Evolutionary conservation across 345 rosid genomes (phyloP), one percentile per base, ranked within the genome.

Genomic region (Raphanus raphanistrum): DNA sequence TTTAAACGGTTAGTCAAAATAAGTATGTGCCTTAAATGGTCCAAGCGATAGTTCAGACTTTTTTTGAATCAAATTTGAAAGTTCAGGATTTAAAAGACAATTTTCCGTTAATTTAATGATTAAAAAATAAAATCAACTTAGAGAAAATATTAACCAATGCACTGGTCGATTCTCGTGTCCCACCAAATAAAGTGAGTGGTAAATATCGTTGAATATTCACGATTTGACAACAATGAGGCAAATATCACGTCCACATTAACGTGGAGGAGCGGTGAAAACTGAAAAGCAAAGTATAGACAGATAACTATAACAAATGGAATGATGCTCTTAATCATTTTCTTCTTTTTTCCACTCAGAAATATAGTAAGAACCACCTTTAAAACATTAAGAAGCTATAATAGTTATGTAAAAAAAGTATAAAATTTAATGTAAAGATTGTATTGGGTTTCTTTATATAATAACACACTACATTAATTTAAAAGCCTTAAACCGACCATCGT

Each of bases 151-250:
- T 7, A 2, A 66, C 48, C 50, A 25, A 48, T 31, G 70, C 48
- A 63, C 1, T 28, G 43, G 28, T 58, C 4, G 36, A 52, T 70
- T 76, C 74, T 70, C 66, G 76, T 63, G 80, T 28, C 76, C 66
- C 76, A 77, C 65, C 6, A 50, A 50, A 12, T 26, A 76, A 62
- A 70, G 63, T 0, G 63, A 52, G 58, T 70, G 70, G 9, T 31
- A 27, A 77, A 29, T 55, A 70, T 17, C 3, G 71, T 64, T 77
- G 76, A 65, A 65, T 77, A 71, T 71, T 57, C 72, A 50, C 4
- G 36, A 77, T 57, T 57, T 65, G 71, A 64, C 76, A 27, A 1
- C 41, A n/a, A 6, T 70, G 27, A 63, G 75, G 70, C 55, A 57
- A 66, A 28, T 41, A 59, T 58, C 71, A 41, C 48, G 59, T 45